These are phyloP conservation scores for Aspergillus sclerotiicarbonarius DNA, from an alignment of 495 filamentous ascomycete genomes.

Conservation along the genomic window DNA sequence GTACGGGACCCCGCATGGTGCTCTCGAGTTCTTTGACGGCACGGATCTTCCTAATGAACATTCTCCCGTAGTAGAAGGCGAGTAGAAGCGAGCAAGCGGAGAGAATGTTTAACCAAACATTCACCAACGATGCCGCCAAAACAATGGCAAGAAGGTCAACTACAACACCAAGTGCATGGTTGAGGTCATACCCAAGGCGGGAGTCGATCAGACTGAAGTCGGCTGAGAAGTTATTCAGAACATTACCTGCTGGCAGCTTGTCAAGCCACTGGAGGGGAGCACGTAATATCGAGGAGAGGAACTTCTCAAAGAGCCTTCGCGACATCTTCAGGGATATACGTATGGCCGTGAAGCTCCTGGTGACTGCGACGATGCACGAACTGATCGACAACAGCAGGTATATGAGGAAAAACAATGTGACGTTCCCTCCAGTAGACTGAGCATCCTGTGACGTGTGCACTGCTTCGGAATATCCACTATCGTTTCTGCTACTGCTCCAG, in stretches of 20 bases:
- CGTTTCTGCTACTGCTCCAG: background rate
- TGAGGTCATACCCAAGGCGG: conserved; percentile 28
- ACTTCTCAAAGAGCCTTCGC: conserved; percentile 40
- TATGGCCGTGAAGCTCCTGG: background rate
- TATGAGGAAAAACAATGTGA: background rate
- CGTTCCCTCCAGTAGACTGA: background rate
- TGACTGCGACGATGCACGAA: conserved; percentile 26
- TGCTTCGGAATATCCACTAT: background rate
- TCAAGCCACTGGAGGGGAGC: conserved; percentile 52
- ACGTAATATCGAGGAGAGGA: conserved; percentile 44
- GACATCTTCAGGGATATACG: conserved; percentile 18
- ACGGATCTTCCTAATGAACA: conserved; percentile 1
- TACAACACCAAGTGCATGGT: conserved; percentile 10
- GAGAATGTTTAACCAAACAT: background rate
- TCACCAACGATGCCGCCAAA: conserved; percentile 1
- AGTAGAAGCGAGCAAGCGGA: background rate
- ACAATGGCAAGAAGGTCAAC: conserved; percentile 12
- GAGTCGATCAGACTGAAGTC: conserved; percentile 48
- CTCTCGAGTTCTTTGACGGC: conserved; percentile 64
- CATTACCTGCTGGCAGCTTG: conserved; percentile 46
- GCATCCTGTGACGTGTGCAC: background rate
- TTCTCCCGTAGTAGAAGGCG: conserved; percentile 53
- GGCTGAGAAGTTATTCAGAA: conserved; percentile 52
- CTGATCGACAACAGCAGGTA: conserved; percentile 47
- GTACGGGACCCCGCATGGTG: conserved; percentile 65